These are phyloP conservation scores for Daldinia sp. DNA, from an alignment of 2,329 filamentous ascomycete species.

Conservation along the genomic window DNA sequence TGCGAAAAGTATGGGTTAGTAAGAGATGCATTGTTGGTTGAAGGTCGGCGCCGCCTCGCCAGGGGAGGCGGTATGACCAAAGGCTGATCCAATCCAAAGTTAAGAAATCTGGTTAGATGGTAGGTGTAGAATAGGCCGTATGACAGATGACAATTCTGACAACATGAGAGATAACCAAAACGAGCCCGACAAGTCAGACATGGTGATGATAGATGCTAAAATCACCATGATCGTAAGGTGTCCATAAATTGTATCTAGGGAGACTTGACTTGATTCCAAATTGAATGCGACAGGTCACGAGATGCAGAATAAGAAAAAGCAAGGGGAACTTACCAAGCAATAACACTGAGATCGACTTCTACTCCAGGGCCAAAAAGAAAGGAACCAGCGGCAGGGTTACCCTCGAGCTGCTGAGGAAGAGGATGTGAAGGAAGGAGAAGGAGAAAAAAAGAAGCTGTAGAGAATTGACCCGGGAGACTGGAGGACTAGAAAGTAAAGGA, in stretches of 20 bases:
- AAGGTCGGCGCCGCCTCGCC: constrained; percentile 26
- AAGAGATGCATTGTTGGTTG: constrained; percentile 19
- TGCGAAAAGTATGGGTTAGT: constrained; percentile 34
- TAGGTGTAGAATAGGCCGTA: constrained; percentile 12
- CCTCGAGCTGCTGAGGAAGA: constrained; percentile 44
- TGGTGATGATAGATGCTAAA: constrained; percentile 20
- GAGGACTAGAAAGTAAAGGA: constrained; percentile 1
- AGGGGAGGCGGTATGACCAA: constrained; percentile 18
- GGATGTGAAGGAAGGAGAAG: constrained; percentile 36
- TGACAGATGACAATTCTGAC: constrained; percentile 18
- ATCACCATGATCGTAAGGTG: constrained; percentile 16
- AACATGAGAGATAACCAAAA: constrained; percentile 6
- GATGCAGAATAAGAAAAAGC: constrained; percentile 11
- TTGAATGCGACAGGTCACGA: constrained; percentile 21
- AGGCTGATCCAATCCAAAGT: constrained; percentile 15
- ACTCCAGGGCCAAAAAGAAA: constrained; percentile 45
- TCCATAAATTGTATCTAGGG: constrained; percentile 9
- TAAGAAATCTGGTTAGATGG: constrained; percentile 2
- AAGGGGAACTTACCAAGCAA: constrained; percentile 40
- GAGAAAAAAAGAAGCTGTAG: constrained; percentile 37
- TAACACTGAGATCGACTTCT: constrained; percentile 41
- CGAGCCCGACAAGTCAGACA: constrained; percentile 10
- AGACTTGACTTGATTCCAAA: constrained; percentile 11
- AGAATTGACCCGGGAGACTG: constrained; percentile 26
- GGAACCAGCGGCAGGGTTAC: constrained; percentile 43